These are phyloP conservation scores for Ganoderma multipileum DNA, from an alignment of 1,284 basidiomycete genomes.

Conservation along the genomic window DNA sequence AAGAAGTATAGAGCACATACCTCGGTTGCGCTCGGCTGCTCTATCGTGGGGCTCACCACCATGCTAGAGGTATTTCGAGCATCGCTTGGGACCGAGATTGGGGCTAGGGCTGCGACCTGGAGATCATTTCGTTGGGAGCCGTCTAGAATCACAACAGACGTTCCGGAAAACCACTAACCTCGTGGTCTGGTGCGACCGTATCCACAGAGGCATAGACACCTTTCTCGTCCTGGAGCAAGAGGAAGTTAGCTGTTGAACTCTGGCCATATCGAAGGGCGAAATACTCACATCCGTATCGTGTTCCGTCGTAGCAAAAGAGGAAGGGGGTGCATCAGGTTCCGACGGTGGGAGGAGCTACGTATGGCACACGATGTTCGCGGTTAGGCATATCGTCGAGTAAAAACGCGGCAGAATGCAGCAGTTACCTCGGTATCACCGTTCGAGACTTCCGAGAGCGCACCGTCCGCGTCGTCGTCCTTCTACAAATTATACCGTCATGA, in stretches of 20 bases:
- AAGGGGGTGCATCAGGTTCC: conserved; percentile 34
- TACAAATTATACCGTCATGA: conserved; percentile 3
- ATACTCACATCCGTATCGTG: conserved; percentile 29
- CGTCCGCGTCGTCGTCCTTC: conserved; percentile 17
- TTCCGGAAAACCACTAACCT: conserved; percentile 6
- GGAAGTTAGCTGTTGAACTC: not conserved
- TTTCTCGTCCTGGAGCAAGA: conserved; percentile 22
- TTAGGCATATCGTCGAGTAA: conserved; percentile 9
- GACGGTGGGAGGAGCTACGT: conserved; percentile 23
- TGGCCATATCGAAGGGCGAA: too few relatives aligned
- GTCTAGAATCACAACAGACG: not conserved
- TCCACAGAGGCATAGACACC: not conserved
- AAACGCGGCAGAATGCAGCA: conserved; percentile 2
- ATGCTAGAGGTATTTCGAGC: not conserved
- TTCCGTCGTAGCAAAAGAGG: conserved; percentile 32
- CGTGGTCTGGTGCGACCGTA: conserved; percentile 6
- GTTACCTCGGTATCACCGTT: conserved; percentile 28
- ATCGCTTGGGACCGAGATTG: conserved; percentile 1
- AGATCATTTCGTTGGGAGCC: not conserved
- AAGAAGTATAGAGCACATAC: conserved; percentile 15
- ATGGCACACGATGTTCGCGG: not conserved
- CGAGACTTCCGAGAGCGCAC: conserved; percentile 25
- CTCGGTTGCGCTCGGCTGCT: conserved; percentile 13
- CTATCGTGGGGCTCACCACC: conserved; percentile 8
- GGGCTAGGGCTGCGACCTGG: not conserved